These are phyloP conservation scores for Bruguiera sexangula DNA, from an alignment of 345 rosid genomes.

Conservation along the genomic window DNA sequence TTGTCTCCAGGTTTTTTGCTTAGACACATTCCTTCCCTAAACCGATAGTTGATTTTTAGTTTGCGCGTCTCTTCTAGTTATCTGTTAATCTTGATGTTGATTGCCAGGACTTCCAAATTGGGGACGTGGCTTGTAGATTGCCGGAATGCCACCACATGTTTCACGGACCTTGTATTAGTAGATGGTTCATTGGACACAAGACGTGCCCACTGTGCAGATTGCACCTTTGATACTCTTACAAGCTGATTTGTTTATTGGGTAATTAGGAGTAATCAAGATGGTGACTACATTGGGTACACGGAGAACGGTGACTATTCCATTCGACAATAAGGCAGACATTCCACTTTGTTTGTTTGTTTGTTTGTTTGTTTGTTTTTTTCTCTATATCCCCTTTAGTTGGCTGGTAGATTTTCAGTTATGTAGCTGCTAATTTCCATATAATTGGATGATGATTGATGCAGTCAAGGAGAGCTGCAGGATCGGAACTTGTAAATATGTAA, in stretches of 20 bases:
- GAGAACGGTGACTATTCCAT: no score
- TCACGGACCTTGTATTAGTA: slow-evolving; percentile 23
- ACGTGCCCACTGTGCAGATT: slow-evolving; percentile 46
- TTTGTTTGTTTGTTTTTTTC: no score
- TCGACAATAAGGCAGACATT: no score
- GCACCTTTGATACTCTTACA: neutral
- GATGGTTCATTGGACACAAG: slow-evolving; percentile 25
- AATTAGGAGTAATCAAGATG: neutral
- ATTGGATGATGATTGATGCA: no score
- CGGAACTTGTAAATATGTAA: no score
- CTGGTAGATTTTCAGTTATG: no score
- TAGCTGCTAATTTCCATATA: no score
- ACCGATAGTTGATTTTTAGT: neutral
- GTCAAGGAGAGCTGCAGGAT: no score
- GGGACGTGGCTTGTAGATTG: slow-evolving; percentile 24
- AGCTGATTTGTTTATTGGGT: neutral
- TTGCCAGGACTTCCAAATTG: slow-evolving; percentile 31
- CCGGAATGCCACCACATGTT: slow-evolving; percentile 34
- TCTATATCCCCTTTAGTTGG: neutral
- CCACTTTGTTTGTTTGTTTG: no score
- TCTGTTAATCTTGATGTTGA: neutral
- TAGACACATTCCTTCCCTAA: neutral
- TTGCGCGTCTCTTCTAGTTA: neutral
- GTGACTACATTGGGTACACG: no score
- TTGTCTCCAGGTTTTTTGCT: slow-evolving; percentile 41